Evolutionary conservation across 805 yeast species (phyloP).

Genomic region (Cyberlindnera euphorbiiphila): DNA sequence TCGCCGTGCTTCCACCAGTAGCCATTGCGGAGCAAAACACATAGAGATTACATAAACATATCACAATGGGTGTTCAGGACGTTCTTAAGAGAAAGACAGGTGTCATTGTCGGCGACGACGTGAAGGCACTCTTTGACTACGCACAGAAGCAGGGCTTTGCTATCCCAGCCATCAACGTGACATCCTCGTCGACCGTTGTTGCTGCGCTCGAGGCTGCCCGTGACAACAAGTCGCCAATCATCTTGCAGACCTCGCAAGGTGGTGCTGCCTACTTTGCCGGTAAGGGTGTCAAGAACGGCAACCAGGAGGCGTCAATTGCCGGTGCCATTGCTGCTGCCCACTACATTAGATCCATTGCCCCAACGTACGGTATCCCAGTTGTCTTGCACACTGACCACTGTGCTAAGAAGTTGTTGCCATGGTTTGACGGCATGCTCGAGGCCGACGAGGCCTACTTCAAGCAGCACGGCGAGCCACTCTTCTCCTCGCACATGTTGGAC

Average conservation of each 20-base stretch:
- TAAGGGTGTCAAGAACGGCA: slow-evolving; percentile 92
- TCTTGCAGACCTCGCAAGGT: slow-evolving; percentile 96
- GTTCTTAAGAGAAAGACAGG: slow-evolving; percentile 89
- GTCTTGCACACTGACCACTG: slow-evolving; percentile 98
- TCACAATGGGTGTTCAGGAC: slow-evolving; percentile 59
- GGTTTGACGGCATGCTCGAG: slow-evolving; percentile 97
- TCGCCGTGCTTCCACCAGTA: background rate
- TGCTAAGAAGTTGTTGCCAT: slow-evolving; percentile 95
- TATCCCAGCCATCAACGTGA: slow-evolving; percentile 97
- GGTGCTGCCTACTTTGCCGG: slow-evolving; percentile 99
- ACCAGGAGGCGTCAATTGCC: slow-evolving; percentile 90
- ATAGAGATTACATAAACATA: slow-evolving; percentile 3
- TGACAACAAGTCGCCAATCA: slow-evolving; percentile 91
- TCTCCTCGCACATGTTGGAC: slow-evolving; percentile 99
- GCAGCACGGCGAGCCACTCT: slow-evolving; percentile 87
- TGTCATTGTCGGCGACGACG: slow-evolving; percentile 99
- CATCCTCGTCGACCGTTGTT: slow-evolving; percentile 94
- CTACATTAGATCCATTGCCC: slow-evolving; percentile 94
- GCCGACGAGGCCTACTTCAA: slow-evolving; percentile 94
- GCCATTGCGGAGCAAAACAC: background rate
- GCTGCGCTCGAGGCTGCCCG: slow-evolving; percentile 98
- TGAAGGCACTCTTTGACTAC: slow-evolving; percentile 74
- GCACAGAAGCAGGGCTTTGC: slow-evolving; percentile 94
- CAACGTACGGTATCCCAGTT: slow-evolving; percentile 95
- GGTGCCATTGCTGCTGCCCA: slow-evolving; percentile 98